Base-by-base conservation (phyloP, 768 basidiomycete genomes). In the Termitomyces sp. region DNA sequence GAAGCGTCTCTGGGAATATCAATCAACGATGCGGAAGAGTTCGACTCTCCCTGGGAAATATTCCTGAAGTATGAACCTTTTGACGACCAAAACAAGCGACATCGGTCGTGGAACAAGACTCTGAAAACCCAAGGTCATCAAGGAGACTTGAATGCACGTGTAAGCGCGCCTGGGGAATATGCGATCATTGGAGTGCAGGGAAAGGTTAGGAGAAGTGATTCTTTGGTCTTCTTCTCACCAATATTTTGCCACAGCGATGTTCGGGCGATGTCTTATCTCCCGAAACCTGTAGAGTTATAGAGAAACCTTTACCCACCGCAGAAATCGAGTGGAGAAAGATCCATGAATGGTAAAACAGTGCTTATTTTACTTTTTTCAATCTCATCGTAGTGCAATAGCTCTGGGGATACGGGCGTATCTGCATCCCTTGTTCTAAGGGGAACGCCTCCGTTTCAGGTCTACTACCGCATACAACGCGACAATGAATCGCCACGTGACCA, bases 381-480 rank as follows among this genome's bases (percentile, higher is more conserved):
- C 41, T 41, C 22, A 58, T 44, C 52, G 46, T 55, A 15, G 11
- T 15, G 41, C 26, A 38, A 51, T 59, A 93, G 90, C 67, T 91
- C 91, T 47, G 89, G 91, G 1, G 95, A 97, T 63, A 93, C 90
- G 17, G 95, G 96, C 8, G 90, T 96, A 45, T 87, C 87, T 12
- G 93, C 90, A 2, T 84, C 88, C 3, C 81, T 97, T 48, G 80
- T 94, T 55, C 77, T 98, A 47, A 88, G 87, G 48, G 96, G 95
- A 15, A 87, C 87, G 3, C 87, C 94, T 26, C 95, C 95, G 6
- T 98, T 97, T 80, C 78, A 80, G 47, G 82, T 96, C 11, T 82
- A 82, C 64, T 97, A 94, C 68, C 81, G 77, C 12, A 80, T 82
- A 54, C 85, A 90, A 64, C 81, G 84, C 46, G 81, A 93, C 70